Evolutionary conservation across 1,284 basidiomycete genomes (phyloP), one percentile per base, ranked within the genome.

Genomic region (Papiliotrema laurentii): DNA sequence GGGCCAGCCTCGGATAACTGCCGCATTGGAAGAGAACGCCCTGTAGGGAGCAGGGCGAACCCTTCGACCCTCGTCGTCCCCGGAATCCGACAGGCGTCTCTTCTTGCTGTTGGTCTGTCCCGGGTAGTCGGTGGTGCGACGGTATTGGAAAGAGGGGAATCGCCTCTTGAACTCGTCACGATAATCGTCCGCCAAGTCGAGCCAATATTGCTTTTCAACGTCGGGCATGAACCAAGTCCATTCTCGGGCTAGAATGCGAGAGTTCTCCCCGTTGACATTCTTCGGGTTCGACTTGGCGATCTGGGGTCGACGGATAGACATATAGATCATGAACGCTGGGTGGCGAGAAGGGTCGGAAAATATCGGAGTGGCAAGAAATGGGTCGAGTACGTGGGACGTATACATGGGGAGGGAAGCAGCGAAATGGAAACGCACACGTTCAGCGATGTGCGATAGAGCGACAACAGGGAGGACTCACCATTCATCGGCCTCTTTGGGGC

Each of bases 201-300:
- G 31, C 44, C 44, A 45, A 24, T 45, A 45, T 18, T 37, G 31
- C 25, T 37, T 45, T 22, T 45, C 44, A 5, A 14, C n/a, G 16
- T 35, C 33, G 24, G 44, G 44, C 44, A 45, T 45, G 44, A 28
- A 45, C 44, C 44, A 45, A 14, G 25, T 19, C 44, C 44, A 45
- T 19, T 45, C 44, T 22, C 44, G 4, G 24, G 44, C 31, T 13
- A 45, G 26, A 18, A 45, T 45, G 21, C 24, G 22, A 9, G 44
- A 45, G 26, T 45, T 45, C 24, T 45, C 33, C n/a, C 44, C 44
- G 18, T 35, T 36, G 21, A 36, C 34, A 26, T 45, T 45, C n/a
- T 37, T 36, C 33, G 44, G 33, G 44, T 45, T 27, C 5, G 33
- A 19, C 18, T 36, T 35, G 3, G 44, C 44, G 10, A 45, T 35